Percentiles rank a stretch among this genome's conserved stretches.
Evolutionary conservation across 176 grass and related monocot species (phyloP).

Genomic region (barley (Hordeum vulgare)): DNA sequence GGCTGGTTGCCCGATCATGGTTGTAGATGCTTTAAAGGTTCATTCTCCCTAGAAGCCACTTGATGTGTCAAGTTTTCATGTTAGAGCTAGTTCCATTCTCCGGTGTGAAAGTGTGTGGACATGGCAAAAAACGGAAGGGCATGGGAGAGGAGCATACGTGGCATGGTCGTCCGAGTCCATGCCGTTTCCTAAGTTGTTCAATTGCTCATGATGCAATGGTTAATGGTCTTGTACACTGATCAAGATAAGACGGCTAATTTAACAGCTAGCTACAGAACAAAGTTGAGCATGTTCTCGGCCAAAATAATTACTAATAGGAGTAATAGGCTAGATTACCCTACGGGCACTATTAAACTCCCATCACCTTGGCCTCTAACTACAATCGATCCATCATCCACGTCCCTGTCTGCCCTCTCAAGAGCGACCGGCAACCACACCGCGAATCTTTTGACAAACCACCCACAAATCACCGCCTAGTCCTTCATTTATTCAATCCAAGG

Average conservation of each 20-base stretch:
- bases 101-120: too few species aligned
- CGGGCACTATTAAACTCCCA: background rate
- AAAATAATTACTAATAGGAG: slow-evolving; percentile 22
- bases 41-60: too few species aligned
- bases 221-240: background rate
- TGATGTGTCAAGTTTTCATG: too few species aligned
- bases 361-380: slow-evolving; percentile 8
- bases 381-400: background rate
- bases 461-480: background rate
- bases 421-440: background rate
- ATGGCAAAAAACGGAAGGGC: too few species aligned
- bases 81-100: too few species aligned
- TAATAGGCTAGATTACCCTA: slow-evolving; percentile 35
- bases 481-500: background rate
- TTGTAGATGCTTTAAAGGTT: too few species aligned
- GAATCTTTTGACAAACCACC: slow-evolving; percentile 32
- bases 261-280: slow-evolving; percentile 6
- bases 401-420: background rate
- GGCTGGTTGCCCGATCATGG: too few species aligned
- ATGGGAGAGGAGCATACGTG: background rate
- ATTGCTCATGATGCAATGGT: background rate
- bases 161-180: background rate
- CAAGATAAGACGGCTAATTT: background rate
- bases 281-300: slow-evolving; percentile 12
- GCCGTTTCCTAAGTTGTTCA: background rate